Base-by-base conservation (phyloP, 352 stramenopile species). In the Phytophthora pisi region DNA sequence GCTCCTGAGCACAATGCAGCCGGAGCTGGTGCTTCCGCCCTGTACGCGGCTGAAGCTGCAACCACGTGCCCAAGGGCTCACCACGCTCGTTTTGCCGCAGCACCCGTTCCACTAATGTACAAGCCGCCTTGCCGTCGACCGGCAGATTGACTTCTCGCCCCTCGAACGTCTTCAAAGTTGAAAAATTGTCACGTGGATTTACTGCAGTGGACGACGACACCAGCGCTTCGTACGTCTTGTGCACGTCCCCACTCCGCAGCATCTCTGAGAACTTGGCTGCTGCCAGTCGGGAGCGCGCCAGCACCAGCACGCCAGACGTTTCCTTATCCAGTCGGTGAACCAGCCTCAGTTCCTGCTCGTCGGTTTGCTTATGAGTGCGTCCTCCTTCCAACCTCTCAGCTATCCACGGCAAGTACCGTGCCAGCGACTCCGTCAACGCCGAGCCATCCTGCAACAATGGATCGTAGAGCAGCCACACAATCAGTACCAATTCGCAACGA, bases 291-390 rank as follows among this genome's bases (percentile, higher is more conserved):
- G 82, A 81, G 20, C 85, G 79, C n/a, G 82, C 85, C 8, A 93
- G 63, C 15, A 93, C 82, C 16, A 93, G 50, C 47, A 90, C 18
- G 2, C 85, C 85, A 2, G 85, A 93, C 15, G 82, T 93, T 24
- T 88, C 76, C 34, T 86, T 90, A 53, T 93, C 85, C 45, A 93
- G 72, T 15, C 85, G 82, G 74, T 93, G 85, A 24, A 93, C 85
- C 26, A 91, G 46, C 20, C 72, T 74, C 5, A 81, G 64, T 30
- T 78, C 43, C 18, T 81, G 62, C 2, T 51, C 30, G 0, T 62
- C 42, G 16, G 18, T 15, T 10, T 13, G 38, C 52, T 3, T 61
- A 36, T 6, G 57, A 18, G 3, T 59, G 13, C 3, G 18, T 42
- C 7, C 24, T 38, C 26, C 40, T 51, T 18, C 34, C n/a, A 86